phyloP scores from a whole-genome alignment of 2,329 filamentous ascomycete genomes.

The Nannizziopsis barbatae region DNA sequence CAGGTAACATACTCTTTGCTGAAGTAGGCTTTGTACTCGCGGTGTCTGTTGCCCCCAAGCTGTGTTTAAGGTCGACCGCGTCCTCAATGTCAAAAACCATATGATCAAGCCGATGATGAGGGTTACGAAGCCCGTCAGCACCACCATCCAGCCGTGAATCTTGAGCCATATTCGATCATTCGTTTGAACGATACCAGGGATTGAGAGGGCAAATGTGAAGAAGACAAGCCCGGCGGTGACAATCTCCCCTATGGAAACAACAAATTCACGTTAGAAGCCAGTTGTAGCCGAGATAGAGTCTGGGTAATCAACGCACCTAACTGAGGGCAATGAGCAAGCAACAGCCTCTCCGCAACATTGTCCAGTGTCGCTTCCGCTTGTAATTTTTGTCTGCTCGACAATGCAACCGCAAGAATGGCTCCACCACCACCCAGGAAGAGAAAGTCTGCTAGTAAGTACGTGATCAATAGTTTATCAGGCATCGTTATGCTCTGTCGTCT shows the following conservation, averaged over 20 bases:
- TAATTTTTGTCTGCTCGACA: slow-evolving; percentile 38
- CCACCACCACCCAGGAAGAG: slow-evolving; percentile 44
- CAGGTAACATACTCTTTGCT: slow-evolving; percentile 48
- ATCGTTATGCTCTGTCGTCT: slow-evolving; percentile 21
- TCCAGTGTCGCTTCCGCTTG: slow-evolving; percentile 34
- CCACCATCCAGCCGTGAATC: slow-evolving; percentile 52
- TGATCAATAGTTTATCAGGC: slow-evolving; percentile 43
- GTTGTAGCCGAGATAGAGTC: not conserved
- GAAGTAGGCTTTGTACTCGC: slow-evolving; percentile 55
- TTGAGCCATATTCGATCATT: slow-evolving; percentile 59
- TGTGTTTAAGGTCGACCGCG: slow-evolving; percentile 49
- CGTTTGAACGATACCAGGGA: slow-evolving; percentile 60
- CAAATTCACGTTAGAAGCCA: not conserved
- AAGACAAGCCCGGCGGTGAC: slow-evolving; percentile 63
- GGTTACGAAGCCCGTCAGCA: slow-evolving; percentile 53
- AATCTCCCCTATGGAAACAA: slow-evolving; percentile 46
- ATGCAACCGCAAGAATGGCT: slow-evolving; percentile 43
- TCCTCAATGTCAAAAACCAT: slow-evolving; percentile 63
- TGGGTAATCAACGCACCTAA: slow-evolving; percentile 34
- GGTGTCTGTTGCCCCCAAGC: slow-evolving; percentile 51
- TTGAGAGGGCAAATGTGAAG: slow-evolving; percentile 54
- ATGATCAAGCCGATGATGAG: slow-evolving; percentile 55
- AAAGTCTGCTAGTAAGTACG: slow-evolving; percentile 42
- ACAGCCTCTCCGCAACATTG: slow-evolving; percentile 42
- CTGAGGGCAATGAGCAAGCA: slow-evolving; percentile 44